Percentiles rank a stretch among this genome's conserved stretches.
phyloP scores from a whole-genome alignment of 2,329 filamentous ascomycete genomes.

The Bipolaris sorokiniana region DNA sequence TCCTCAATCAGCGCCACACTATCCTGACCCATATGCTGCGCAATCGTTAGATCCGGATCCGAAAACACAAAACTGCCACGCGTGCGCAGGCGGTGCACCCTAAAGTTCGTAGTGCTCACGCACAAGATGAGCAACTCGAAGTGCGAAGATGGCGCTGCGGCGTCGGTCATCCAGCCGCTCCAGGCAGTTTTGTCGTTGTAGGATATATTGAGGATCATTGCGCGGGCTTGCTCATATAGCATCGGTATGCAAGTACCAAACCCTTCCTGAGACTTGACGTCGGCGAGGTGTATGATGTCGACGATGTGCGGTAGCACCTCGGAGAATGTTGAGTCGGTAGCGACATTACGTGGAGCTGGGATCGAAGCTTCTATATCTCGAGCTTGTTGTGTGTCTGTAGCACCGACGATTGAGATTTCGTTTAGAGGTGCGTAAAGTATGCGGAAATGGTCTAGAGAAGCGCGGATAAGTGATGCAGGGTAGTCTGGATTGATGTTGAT shows the following conservation, averaged over 20 bases:
- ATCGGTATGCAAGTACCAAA: neutral
- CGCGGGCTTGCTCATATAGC: neutral
- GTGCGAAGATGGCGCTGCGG: neutral
- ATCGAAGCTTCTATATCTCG: neutral
- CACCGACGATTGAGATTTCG: neutral
- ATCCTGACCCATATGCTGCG: neutral
- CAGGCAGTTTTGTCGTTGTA: neutral
- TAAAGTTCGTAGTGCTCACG: neutral
- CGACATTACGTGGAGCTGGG: neutral
- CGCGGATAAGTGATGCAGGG: neutral
- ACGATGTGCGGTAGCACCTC: neutral
- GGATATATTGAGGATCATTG: neutral
- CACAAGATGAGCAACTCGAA: neutral
- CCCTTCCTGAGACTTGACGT: neutral
- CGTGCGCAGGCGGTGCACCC: neutral
- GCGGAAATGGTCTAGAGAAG: neutral
- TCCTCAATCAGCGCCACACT: neutral
- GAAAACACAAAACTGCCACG: neutral
- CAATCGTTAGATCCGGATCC: neutral
- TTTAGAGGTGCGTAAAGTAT: neutral
- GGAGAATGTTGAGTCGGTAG: neutral
- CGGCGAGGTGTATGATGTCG: neutral
- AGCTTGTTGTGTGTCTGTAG: neutral
- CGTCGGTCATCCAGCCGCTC: neutral
- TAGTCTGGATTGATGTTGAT: neutral